A percentile compares a stretch with the other conserved stretches of the same genome.
These are phyloP conservation scores for Seiridium cupressi DNA, from an alignment of 2,329 filamentous ascomycete species.

Conservation along the genomic window DNA sequence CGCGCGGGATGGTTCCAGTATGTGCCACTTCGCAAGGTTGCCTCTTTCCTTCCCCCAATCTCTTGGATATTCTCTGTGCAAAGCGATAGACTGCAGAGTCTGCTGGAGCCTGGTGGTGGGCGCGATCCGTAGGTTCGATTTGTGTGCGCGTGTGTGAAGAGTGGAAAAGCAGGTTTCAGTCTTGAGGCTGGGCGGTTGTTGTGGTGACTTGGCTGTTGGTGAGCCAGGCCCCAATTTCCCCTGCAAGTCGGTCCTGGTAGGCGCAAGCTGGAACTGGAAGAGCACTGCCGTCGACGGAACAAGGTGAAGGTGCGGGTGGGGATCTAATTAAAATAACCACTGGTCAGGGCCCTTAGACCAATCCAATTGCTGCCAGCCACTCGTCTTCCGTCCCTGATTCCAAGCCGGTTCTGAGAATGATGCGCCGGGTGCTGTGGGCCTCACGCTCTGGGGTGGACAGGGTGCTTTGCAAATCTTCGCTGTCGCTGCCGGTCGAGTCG, in stretches of 20 bases:
- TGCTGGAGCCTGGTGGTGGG: neutral
- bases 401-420: neutral
- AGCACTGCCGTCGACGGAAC: neutral
- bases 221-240: slow-evolving; percentile 1
- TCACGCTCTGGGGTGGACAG: neutral
- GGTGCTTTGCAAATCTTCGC: neutral
- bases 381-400: neutral
- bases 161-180: slow-evolving; percentile 9
- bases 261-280: neutral
- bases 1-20: neutral
- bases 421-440: neutral
- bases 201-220: slow-evolving; percentile 7
- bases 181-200: slow-evolving; percentile 6
- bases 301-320: slow-evolving; percentile 3
- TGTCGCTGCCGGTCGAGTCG: neutral
- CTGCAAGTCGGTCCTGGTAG: neutral
- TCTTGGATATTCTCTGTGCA: neutral
- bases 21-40: neutral
- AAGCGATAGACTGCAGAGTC: no score
- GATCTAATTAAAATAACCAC: slow-evolving; percentile 5
- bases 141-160: neutral
- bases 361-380: neutral
- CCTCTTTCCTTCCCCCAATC: neutral
- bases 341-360: neutral
- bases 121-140: neutral